Evolutionary conservation across 2,329 filamentous ascomycete species (phyloP).

Genomic region (Didymella pomorum): DNA sequence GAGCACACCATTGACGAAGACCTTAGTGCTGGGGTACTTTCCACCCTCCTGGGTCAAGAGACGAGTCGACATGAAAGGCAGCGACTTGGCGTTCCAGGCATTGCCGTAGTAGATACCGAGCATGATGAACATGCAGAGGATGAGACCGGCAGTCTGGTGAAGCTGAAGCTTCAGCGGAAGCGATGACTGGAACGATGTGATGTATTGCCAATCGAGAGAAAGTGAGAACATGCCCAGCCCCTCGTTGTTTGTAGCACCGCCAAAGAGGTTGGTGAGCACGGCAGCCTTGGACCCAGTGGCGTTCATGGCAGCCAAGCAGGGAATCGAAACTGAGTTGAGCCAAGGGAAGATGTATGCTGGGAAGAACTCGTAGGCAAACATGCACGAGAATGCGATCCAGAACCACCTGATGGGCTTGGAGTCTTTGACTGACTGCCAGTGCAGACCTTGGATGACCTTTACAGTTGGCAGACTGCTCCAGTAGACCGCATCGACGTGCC

Average conservation of each 20-base stretch:
- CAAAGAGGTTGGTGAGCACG: constrained; percentile 25
- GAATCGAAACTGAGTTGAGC: constrained; percentile 29
- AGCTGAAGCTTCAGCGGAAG: constrained; percentile 27
- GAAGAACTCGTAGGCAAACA: constrained; percentile 28
- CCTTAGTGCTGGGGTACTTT: constrained; percentile 21
- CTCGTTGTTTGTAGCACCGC: constrained; percentile 26
- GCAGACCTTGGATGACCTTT: constrained; percentile 27
- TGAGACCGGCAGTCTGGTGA: constrained; percentile 21
- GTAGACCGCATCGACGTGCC: constrained; percentile 29
- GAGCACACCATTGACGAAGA: constrained; percentile 24
- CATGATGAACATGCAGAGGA: constrained; percentile 25
- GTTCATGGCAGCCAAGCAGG: constrained; percentile 26
- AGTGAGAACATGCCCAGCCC: constrained; percentile 23
- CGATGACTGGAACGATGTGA: constrained; percentile 27
- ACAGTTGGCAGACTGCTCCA: constrained; percentile 29
- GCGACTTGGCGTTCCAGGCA: constrained; percentile 23
- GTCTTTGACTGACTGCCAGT: constrained; percentile 27
- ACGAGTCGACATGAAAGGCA: constrained; percentile 29
- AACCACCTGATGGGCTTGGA: constrained; percentile 28
- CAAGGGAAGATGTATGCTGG: constrained; percentile 30
- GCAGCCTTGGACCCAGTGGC: constrained; percentile 25
- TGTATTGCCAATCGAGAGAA: constrained; percentile 31
- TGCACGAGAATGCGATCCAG: constrained; percentile 28
- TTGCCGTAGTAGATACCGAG: constrained; percentile 27
- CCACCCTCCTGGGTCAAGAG: constrained; percentile 21